Percentiles rank a stretch among this genome's conserved stretches.
Evolutionary conservation across 2,329 filamentous ascomycete genomes (phyloP).

Genomic region (Chaetomiaceae sp.): DNA sequence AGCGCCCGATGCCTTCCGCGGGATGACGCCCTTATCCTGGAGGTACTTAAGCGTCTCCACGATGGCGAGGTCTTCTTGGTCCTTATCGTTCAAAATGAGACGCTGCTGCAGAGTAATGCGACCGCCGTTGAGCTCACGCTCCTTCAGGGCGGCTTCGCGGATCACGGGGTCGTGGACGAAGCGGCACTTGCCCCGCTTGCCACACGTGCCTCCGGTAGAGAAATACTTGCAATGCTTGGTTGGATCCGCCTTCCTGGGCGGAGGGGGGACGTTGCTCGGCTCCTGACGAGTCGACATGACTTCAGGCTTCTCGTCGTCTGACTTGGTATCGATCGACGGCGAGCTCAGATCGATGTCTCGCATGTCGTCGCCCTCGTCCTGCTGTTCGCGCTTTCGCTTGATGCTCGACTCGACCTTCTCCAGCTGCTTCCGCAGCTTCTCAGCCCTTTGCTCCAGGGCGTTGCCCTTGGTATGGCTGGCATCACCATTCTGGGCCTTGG

Average conservation of each 20-base stretch:
- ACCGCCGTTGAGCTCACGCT: constrained; percentile 61
- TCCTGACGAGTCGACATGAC: constrained; percentile 48
- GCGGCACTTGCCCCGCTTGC: constrained; percentile 71
- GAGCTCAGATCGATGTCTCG: constrained; percentile 41
- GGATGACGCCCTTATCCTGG: constrained; percentile 54
- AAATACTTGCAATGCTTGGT: constrained; percentile 67
- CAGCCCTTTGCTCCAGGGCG: constrained; percentile 51
- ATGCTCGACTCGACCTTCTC: constrained; percentile 67
- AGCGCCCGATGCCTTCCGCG: constrained; percentile 28
- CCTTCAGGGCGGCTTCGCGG: constrained; percentile 58
- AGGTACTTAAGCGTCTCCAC: constrained; percentile 63
- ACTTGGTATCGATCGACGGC: constrained; percentile 42
- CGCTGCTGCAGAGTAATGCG: constrained; percentile 63
- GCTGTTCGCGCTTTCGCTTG: constrained; percentile 64
- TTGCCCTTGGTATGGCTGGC: constrained; percentile 54
- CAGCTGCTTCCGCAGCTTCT: constrained; percentile 60
- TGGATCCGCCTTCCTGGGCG: constrained; percentile 55
- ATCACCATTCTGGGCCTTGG: constrained; percentile 40
- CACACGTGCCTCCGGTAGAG: constrained; percentile 63
- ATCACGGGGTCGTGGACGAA: constrained; percentile 64
- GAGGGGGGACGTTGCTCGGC: constrained; percentile 37
- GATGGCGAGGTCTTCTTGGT: constrained; percentile 62
- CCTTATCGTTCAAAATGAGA: constrained; percentile 62
- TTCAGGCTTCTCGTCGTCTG: constrained; percentile 58
- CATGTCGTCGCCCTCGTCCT: constrained; percentile 64